Conservation (phyloP, 2,329 filamentous ascomycete species). For the Pseudohalonectria lignicola region DNA sequence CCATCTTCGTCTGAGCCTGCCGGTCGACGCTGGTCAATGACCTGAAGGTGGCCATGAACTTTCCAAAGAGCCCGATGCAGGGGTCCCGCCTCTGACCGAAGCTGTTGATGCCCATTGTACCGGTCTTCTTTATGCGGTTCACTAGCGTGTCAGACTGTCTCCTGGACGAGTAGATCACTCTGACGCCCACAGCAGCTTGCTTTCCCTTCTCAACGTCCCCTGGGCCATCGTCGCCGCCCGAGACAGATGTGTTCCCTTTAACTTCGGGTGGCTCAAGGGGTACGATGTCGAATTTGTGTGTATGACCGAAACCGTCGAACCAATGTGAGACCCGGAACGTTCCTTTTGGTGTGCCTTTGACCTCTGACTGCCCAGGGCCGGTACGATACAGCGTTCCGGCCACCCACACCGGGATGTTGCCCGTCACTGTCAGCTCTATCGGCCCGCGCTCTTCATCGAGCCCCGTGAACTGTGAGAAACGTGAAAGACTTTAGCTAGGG, state of each 20-base stretch:
- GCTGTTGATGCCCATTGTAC: constrained; percentile 42
- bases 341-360: constrained; percentile 47
- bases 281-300: constrained; percentile 62
- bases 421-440: constrained; percentile 50
- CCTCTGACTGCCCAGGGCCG: constrained; percentile 54
- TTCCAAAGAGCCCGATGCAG: constrained; percentile 62
- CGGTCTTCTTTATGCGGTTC: constrained; percentile 47
- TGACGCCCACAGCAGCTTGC: too few relatives aligned
- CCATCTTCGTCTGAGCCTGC: background rate
- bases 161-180: constrained; percentile 61
- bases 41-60: constrained; percentile 53
- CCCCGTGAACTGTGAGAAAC: constrained; percentile 47
- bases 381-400: constrained; percentile 65
- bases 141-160: constrained; percentile 55
- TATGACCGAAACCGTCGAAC: constrained; percentile 68
- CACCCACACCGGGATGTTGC: constrained; percentile 58
- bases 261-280: too few relatives aligned
- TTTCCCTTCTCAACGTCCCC: constrained; percentile 11
- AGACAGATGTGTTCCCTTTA: constrained; percentile 15
- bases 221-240: constrained; percentile 21
- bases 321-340: constrained; percentile 58
- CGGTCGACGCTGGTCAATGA: background rate
- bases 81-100: constrained; percentile 67
- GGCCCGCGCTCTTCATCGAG: constrained; percentile 56
- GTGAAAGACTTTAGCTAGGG: background rate